Percentiles rank a stretch among this genome's conserved stretches.
Conservation (phyloP, 768 basidiomycete genomes). For the Sarcomyxa edulis region DNA sequence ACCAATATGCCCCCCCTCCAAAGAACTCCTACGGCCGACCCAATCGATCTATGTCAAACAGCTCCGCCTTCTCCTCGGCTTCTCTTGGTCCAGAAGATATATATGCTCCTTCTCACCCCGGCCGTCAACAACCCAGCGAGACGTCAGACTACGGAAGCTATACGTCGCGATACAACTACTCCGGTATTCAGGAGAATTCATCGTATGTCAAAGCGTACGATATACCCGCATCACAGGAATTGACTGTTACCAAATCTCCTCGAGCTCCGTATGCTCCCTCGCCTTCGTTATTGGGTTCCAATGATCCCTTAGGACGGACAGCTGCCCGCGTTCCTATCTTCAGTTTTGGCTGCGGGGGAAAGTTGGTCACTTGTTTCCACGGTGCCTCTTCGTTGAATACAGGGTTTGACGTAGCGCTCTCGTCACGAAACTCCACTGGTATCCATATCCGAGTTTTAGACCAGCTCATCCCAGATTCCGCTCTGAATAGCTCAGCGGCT, state of each 20-base stretch:
- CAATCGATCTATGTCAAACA: conserved; percentile 41
- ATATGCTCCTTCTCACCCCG: conserved; percentile 23
- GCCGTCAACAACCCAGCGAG: conserved; percentile 19
- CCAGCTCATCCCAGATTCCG: conserved; percentile 65
- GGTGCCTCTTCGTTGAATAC: conserved; percentile 58
- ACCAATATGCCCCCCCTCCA: background rate
- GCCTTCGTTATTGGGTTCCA: conserved; percentile 74
- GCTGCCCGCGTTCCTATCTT: conserved; percentile 72
- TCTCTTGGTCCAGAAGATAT: conserved; percentile 30
- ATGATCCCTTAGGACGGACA: conserved; percentile 76
- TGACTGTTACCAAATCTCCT: conserved; percentile 29
- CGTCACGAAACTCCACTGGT: conserved; percentile 63
- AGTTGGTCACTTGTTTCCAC: conserved; percentile 85
- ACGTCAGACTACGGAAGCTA: conserved; percentile 18
- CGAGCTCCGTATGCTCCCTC: conserved; percentile 75
- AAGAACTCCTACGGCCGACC: no score
- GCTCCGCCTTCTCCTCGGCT: conserved; percentile 30
- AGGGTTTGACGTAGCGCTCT: conserved; percentile 74
- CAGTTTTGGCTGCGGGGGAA: conserved; percentile 93
- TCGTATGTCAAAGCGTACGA: background rate
- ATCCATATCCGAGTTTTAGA: conserved; percentile 65
- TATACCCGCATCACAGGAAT: conserved; percentile 28
- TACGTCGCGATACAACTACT: conserved; percentile 21
- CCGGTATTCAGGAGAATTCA: conserved; percentile 11
- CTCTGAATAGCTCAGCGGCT: conserved; percentile 44